Conservation (phyloP, 495 filamentous ascomycete genomes). For the Penicillium simplicissimum region DNA sequence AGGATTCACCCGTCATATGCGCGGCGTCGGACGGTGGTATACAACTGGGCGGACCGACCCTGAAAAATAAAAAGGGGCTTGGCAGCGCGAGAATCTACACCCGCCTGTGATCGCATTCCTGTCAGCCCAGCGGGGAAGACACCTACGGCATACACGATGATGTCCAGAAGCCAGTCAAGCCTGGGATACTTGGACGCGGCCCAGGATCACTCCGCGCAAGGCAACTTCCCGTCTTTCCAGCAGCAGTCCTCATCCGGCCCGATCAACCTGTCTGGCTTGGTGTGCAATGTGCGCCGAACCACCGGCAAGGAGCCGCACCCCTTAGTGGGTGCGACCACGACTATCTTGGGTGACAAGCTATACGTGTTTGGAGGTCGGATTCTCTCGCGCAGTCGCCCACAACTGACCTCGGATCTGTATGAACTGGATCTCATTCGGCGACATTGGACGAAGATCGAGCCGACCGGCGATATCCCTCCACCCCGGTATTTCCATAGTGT, state of each 20-base stretch:
- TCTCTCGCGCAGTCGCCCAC: slow-evolving; percentile 77
- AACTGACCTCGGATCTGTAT: slow-evolving; percentile 85
- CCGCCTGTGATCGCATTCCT: slow-evolving; percentile 1
- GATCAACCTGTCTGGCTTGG: slow-evolving; percentile 77
- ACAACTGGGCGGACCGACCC: not conserved
- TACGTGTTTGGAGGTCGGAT: slow-evolving; percentile 95
- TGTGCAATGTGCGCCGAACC: slow-evolving; percentile 90
- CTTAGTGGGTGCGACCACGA: slow-evolving; percentile 92
- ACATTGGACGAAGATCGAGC: slow-evolving; percentile 90
- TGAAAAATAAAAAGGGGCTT: slow-evolving; percentile 3
- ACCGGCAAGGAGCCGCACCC: slow-evolving; percentile 90
- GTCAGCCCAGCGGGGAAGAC: slow-evolving; percentile 4
- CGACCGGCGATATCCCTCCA: slow-evolving; percentile 79
- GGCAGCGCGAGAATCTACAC: slow-evolving; percentile 2
- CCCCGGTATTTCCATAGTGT: slow-evolving; percentile 97
- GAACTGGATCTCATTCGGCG: slow-evolving; percentile 88
- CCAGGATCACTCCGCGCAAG: slow-evolving; percentile 36
- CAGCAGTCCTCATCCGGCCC: slow-evolving; percentile 45
- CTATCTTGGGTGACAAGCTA: slow-evolving; percentile 88
- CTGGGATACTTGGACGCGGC: slow-evolving; percentile 17
- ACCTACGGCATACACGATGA: slow-evolving; percentile 31
- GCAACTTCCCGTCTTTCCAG: slow-evolving; percentile 34
- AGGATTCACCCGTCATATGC: slow-evolving; percentile 10
- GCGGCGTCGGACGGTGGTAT: slow-evolving; percentile 2
- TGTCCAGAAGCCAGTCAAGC: slow-evolving; percentile 51